Base-by-base conservation (phyloP, 2,329 filamentous ascomycete genomes). In the Fusarium tanahbumbuense region DNA sequence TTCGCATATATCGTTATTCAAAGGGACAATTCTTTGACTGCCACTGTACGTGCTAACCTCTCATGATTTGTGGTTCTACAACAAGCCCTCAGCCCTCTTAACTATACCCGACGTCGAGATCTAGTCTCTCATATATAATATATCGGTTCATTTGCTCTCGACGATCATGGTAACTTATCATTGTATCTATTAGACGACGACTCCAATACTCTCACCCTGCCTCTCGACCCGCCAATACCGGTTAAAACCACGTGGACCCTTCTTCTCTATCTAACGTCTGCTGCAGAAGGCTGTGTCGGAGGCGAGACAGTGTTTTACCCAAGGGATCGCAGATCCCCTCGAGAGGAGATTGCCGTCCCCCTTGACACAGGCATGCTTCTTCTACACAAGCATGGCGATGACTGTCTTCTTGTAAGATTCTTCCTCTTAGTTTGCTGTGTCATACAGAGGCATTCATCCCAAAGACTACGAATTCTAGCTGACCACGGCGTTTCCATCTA, bases 281-380 rank as follows among this genome's bases (percentile, higher is more conserved):
- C 89, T 4, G 81, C 86, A 2, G 92, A 92, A 9, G 92, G 92
- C 6, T 97, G 94, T 74, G 79, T 87, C 23, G 95, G 95, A 23
- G 95, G 95, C 32, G 93, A 97, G 80, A 98, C 95, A 0, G 93
- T 96, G 32, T 98, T 98, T 79, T 97, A 97, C 77, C 92, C 93
- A 0, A 89, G 92, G 68, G 87, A 89, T 73, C 82, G 85, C 45
- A 82, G 83, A 64, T 79, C 84, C 5, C 77, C 84, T 20, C 85
- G 85, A 20, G 88, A 92, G 72, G 92, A 91, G 20, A 87, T 97
- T 53, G 85, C 89, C 2, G 89, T 97, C 9, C 86, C 86, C 1
- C 88, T 92, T 13, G 93, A 97, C 78, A 91, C 91, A n/a, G 95
- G 95, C 4, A 92, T 95, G 86, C 87, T 93, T 34, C 83, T 98